Conservation (phyloP, 169 alveolate species). For the Cryptosporidium meleagridis region DNA sequence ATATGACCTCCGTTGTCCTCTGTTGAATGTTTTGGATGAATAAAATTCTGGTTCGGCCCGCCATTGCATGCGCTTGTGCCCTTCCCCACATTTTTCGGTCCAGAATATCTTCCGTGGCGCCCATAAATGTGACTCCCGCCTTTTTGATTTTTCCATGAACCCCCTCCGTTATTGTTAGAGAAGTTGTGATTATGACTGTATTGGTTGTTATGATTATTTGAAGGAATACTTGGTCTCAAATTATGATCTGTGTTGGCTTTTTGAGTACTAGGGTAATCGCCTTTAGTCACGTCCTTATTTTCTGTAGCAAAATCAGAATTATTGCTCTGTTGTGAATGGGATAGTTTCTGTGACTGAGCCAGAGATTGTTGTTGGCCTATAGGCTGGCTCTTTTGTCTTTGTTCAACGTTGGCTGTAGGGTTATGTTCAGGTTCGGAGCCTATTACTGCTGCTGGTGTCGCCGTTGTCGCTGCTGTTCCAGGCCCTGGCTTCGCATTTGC, state of each 20-base stretch:
- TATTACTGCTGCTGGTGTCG: background rate
- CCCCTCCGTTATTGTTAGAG: background rate
- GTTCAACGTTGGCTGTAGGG: background rate
- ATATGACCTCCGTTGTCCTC: background rate
- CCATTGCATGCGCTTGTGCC: background rate
- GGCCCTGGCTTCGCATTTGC: background rate
- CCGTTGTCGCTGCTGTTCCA: background rate
- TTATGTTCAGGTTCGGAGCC: background rate
- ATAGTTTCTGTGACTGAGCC: background rate
- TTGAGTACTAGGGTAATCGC: background rate
- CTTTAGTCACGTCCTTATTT: background rate
- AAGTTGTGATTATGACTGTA: background rate
- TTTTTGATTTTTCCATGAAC: background rate
- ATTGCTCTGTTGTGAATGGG: background rate
- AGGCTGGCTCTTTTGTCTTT: background rate
- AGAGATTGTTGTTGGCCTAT: background rate
- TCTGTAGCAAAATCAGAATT: background rate
- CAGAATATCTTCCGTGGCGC: conserved; percentile 18
- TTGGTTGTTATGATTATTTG: background rate
- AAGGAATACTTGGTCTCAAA: background rate
- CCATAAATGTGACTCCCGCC: conserved; percentile 3
- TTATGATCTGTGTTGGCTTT: background rate
- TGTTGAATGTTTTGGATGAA: background rate
- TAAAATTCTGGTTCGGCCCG: background rate
- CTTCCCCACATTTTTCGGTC: background rate